Base-by-base conservation (phyloP, 192 early-diverging fungal genomes). In the Funneliformis geosporum region DNA sequence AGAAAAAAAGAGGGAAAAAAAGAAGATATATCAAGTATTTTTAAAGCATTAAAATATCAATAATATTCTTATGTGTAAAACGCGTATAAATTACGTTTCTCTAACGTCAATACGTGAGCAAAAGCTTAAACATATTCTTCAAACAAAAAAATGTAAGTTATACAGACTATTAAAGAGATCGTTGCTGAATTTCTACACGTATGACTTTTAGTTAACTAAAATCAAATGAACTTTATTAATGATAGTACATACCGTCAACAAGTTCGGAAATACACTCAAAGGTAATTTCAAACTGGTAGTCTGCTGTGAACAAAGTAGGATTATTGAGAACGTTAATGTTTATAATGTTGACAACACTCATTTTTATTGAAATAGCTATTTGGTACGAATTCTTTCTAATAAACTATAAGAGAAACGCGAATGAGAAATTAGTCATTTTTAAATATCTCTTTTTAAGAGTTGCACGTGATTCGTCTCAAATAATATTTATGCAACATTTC, bases 251-350 rank as follows among this genome's bases (percentile, higher is more conserved):
- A 97, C 96, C 97, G 82, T 96, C 94, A 77, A 93, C 80, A 5
- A 99, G 88, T 74, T 90, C 89, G 14, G 93, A 88, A 61, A 96
- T 90, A 84, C 97, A 96, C 82, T 99, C 98, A 84, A 99, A 98
- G 9, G 96, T 99, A 64, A 99, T 97, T 85, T 98, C 96, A 81
- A 99, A 95, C 80, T 92, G 86, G 85, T 96, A 98, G 14, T 91
- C 90, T 66, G 88, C 90, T 75, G 89, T 85, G 82, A 98, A 98
- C 61, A 86, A 82, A 74, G 94, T 88, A 66, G 96, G 94, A 75
- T 97, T 97, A 82, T 97, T 91, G 60, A 93, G 83, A 79, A 98
- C 91, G 87, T 94, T 84, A 81, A 96, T 91, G 82, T 95, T 89
- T 18, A 92, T 89, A 76, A 95, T 92, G 84, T 89, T 92, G 64